Evolutionary conservation across 2,329 filamentous ascomycete species (phyloP).

Genomic region (Phialocephala sp.): DNA sequence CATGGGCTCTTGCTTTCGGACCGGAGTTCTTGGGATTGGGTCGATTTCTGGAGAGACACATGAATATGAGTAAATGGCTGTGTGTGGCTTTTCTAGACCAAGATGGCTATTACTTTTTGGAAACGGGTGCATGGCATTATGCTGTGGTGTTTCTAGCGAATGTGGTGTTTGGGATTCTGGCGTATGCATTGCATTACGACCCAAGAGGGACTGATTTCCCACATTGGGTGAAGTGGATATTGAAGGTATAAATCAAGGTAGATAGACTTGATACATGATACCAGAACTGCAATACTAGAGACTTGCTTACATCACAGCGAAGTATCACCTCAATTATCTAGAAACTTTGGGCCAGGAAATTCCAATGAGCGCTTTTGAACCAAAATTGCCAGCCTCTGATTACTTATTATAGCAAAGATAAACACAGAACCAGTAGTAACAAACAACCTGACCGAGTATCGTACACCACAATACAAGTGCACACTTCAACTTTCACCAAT

Average conservation of each 20-base stretch:
- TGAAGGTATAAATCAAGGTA: neutral
- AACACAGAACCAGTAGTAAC: neutral
- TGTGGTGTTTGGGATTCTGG: constrained; percentile 2
- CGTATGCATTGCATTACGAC: constrained; percentile 2
- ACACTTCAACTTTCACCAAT: neutral
- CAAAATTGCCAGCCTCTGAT: neutral
- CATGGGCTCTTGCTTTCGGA: neutral
- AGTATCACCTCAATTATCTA: no score
- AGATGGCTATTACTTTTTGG: neutral
- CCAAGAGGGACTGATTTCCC: neutral
- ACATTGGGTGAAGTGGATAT: neutral
- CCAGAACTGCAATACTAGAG: neutral
- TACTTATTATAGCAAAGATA: neutral
- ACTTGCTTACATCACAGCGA: neutral
- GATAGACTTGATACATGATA: neutral
- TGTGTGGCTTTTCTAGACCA: neutral
- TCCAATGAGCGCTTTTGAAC: neutral
- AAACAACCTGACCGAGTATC: neutral
- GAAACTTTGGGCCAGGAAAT: no score
- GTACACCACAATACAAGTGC: neutral
- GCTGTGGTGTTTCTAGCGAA: neutral
- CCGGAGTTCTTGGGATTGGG: neutral
- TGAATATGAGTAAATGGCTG: neutral
- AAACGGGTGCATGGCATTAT: constrained; percentile 7
- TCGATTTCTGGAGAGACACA: neutral